Evolutionary conservation across 495 filamentous ascomycete species (phyloP), one percentile per base, ranked within the genome.

Genomic region (Astrothelium macrocarpum): DNA sequence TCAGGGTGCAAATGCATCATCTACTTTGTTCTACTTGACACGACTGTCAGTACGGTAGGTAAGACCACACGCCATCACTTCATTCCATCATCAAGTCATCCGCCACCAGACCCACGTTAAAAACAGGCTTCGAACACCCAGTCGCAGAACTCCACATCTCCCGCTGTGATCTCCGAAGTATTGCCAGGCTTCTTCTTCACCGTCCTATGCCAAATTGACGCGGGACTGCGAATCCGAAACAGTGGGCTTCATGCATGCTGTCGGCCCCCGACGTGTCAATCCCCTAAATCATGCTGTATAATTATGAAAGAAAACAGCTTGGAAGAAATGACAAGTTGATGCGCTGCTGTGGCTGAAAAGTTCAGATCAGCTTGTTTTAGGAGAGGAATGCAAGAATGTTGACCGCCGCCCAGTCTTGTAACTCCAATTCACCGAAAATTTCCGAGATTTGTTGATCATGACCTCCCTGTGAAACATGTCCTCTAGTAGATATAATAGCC

Each of bases 11-110:
- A 26, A 56, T 56, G 49, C 49, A 56, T 28, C 49, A 56, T 56
- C 29, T 56, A 56, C 16, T 26, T 56, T 56, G 49, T 28, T 2
- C 20, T 56, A 56, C 16, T 29, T 56, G 49, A 56, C 49, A 29
- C 5, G 20, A 16, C 9, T 56, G 49, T 56, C 49, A 56, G 29
- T 26, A 28, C n/a, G n/a, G n/a, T n/a, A n/a, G n/a, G n/a, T n/a
- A 9, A 29, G 11, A 39, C 12, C n/a, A 7, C 49, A 56, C 49
- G 25, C 49, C 49, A 16, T 56, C 49, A 56, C 12, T 56, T 56
- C 49, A 56, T 56, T 56, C 49, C 49, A 56, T 56, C 49, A 29
- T 56, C 49, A 56, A 56, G 25, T 56, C 49, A 56, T 56, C 49
- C 49, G 49, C 49, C 49, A 29, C 49, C 23, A 56, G 9, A 12